Evolutionary conservation across 1,139 yeast genomes (phyloP), one percentile per base, ranked within the genome.

Genomic region (Candida sp.): DNA sequence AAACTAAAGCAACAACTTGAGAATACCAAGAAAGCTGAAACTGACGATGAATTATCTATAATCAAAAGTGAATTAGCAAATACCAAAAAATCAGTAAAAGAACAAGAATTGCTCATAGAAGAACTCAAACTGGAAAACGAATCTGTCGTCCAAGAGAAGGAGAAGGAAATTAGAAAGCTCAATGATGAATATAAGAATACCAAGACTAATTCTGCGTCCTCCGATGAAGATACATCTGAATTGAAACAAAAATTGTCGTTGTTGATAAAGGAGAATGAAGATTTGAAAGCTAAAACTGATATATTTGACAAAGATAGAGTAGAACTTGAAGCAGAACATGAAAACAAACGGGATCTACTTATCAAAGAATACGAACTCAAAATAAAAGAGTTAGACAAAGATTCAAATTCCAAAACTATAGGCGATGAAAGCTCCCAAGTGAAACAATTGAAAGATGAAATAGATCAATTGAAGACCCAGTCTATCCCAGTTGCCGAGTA

Each of bases 401-500:
- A 2, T 3, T 19, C 22, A 35, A 36, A 23, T 19, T 33, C 33
- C 5, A 30, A 35, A 33, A 23, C 19, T 6, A 12, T 32, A 21
- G 11, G 21, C 15, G 42, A 34, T 4, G 33, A 39, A 23, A 21
- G 8, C 11, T 21, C n/a, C 5, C 32, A 37, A 19, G 34, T 29
- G 25, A 15, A 35, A 19, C 15, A 22, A 19, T 37, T 40, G 25
- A 23, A 39, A n/a, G 21, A 19, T 27, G 46, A 44, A 21, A 15
- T 38, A 34, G 38, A 36, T 6, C 11, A 22, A 36, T 22, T 9
- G 19, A 35, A 22, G 4, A 11, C 25, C 5, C 5, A 22, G 7
- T 11, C 27, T 22, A 22, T 32, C 12, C 11, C 34, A 12, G 19
- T 32, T 12, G 19, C 2, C 12, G 34, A 32, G 34, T 32, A 32